These are phyloP conservation scores for Fusarium sp. DNA, from an alignment of 2,329 filamentous ascomycete genomes.

Conservation along the genomic window DNA sequence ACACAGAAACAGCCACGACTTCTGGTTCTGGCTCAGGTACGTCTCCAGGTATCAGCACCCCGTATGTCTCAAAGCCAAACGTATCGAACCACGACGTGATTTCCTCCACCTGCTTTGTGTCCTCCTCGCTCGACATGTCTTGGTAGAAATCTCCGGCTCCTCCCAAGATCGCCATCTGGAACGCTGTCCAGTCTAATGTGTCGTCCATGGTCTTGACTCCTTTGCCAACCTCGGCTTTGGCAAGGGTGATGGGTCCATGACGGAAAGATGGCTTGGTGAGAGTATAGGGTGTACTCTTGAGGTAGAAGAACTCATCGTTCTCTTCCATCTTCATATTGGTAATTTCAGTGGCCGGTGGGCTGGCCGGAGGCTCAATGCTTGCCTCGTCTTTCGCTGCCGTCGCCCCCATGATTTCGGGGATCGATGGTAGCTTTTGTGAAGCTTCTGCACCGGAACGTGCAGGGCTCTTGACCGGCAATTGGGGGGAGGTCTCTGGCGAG, in stretches of 20 bases:
- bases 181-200: slow-evolving; percentile 69
- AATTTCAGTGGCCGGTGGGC: not conserved
- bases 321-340: slow-evolving; percentile 42
- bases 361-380: slow-evolving; percentile 5
- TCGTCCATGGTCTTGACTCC: slow-evolving; percentile 55
- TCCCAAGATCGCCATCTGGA: slow-evolving; percentile 71
- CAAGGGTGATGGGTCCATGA: slow-evolving; percentile 65
- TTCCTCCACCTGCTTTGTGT: slow-evolving; percentile 54
- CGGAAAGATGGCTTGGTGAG: slow-evolving; percentile 59
- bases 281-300: slow-evolving; percentile 60
- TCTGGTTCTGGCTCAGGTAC: not conserved
- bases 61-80: slow-evolving; percentile 57
- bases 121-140: slow-evolving; percentile 56
- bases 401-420: slow-evolving; percentile 36
- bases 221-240: slow-evolving; percentile 54
- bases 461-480: slow-evolving; percentile 36
- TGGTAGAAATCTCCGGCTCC: slow-evolving; percentile 62
- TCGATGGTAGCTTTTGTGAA: slow-evolving; percentile 35
- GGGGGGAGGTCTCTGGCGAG: slow-evolving; percentile 1
- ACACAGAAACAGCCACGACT: not conserved
- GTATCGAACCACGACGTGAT: slow-evolving; percentile 61
- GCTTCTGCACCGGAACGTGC: slow-evolving; percentile 22
- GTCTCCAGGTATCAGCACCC: slow-evolving; percentile 49
- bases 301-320: slow-evolving; percentile 58
- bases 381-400: slow-evolving; percentile 13